Evolutionary conservation across 2,329 filamentous ascomycete genomes (phyloP).

Genomic region (Paramyrothecium sp.): DNA sequence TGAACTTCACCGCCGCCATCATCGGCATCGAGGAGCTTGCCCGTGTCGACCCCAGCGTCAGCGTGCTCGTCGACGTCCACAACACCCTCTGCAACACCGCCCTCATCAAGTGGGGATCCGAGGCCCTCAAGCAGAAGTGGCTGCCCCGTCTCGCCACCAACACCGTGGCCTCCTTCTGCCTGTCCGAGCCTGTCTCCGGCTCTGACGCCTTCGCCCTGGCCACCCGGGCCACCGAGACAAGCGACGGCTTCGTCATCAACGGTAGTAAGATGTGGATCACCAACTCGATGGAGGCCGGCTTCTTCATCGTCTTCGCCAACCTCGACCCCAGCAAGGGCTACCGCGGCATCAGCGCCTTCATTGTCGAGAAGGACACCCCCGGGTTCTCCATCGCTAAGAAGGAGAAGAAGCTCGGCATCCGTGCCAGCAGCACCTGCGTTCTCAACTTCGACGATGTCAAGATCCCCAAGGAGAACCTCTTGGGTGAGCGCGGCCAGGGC

Average conservation of each 20-base stretch:
- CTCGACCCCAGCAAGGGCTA: slow-evolving; percentile 89
- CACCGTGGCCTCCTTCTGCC: slow-evolving; percentile 88
- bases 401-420: slow-evolving; percentile 99
- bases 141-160: slow-evolving; percentile 86
- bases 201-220: slow-evolving; percentile 95
- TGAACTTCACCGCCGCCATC: slow-evolving; percentile 98
- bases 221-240: slow-evolving; percentile 83
- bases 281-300: slow-evolving; percentile 87
- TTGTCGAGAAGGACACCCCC: slow-evolving; percentile 84
- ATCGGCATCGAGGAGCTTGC: slow-evolving; percentile 97
- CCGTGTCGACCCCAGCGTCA: slow-evolving; percentile 89
- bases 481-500: slow-evolving; percentile 85
- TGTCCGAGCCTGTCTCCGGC: slow-evolving; percentile 88
- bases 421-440: slow-evolving; percentile 92
- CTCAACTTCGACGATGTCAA: slow-evolving; percentile 97
- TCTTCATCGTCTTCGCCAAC: slow-evolving; percentile 99
- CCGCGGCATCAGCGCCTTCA: slow-evolving; percentile 94
- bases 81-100: slow-evolving; percentile 97
- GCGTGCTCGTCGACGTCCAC: slow-evolving; percentile 94
- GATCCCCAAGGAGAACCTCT: slow-evolving; percentile 81
- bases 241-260: slow-evolving; percentile 79
- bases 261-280: slow-evolving; percentile 99
- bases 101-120: slow-evolving; percentile 79
- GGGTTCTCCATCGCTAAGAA: slow-evolving; percentile 98
- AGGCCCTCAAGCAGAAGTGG: slow-evolving; percentile 78